phyloP scores from a whole-genome alignment of 78 protist genomes.

The Dictyostelium capitatum region DNA sequence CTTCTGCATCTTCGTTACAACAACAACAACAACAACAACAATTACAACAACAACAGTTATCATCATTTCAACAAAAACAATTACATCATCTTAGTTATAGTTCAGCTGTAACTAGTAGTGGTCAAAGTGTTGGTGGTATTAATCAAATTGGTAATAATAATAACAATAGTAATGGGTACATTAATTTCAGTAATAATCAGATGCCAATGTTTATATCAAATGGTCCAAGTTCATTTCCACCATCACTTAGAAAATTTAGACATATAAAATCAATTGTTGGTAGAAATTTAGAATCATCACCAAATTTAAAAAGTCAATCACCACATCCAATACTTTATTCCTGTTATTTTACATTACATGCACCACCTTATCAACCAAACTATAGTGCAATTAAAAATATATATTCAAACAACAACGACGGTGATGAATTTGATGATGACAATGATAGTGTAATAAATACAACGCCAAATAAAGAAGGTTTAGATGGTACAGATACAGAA shows the following conservation, averaged over 20 bases:
- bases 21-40: background rate
- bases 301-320: background rate
- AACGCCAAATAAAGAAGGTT: background rate
- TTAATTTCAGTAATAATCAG: background rate
- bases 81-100: background rate
- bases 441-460: background rate
- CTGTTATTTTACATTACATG: conserved; percentile 62
- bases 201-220: conserved; percentile 40
- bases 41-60: background rate
- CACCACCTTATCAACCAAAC: conserved; percentile 50
- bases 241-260: conserved; percentile 60
- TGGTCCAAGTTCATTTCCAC: conserved; percentile 71
- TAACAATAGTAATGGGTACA: background rate
- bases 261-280: conserved; percentile 62
- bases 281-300: conserved; percentile 43
- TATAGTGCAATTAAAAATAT: background rate
- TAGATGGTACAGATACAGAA: background rate
- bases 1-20: conserved; percentile 10
- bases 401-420: background rate
- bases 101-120: background rate
- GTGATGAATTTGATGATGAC: no score
- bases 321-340: conserved; percentile 8
- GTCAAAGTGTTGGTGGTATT: background rate
- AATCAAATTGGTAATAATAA: background rate
- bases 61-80: background rate